phyloP scores from a whole-genome alignment of 768 basidiomycete genomes.

The Gautieria morchelliformis region DNA sequence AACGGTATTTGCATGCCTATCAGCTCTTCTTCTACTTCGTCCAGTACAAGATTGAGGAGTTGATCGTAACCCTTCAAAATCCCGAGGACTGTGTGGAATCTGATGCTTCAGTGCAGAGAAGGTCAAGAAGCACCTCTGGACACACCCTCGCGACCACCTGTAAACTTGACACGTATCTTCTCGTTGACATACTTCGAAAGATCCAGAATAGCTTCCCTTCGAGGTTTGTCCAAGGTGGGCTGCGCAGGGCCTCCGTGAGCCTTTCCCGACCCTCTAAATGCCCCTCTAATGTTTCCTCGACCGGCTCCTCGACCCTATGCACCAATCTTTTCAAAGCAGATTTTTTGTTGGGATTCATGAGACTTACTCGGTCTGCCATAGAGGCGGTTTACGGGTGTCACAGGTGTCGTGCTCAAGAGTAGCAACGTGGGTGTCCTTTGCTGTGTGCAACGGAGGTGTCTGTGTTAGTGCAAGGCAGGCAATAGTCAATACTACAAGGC shows the following conservation, averaged over 20 bases:
- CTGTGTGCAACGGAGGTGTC: too few species aligned
- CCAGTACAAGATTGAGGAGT: conserved; percentile 90
- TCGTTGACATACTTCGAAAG: conserved; percentile 91
- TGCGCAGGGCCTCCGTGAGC: conserved; percentile 42
- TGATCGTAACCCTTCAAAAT: conserved; percentile 95
- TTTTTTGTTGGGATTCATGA: background rate
- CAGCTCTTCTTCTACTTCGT: conserved; percentile 84
- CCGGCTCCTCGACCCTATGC: conserved; percentile 50
- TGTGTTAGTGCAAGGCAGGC: background rate
- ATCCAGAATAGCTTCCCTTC: conserved; percentile 91
- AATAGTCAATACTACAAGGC: too few species aligned
- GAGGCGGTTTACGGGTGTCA: background rate
- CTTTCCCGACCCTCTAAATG: conserved; percentile 32
- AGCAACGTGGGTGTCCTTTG: too few species aligned
- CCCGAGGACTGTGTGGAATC: conserved; percentile 60
- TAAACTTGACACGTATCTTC: conserved; percentile 90
- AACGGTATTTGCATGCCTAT: conserved; percentile 37
- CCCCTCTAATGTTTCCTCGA: conserved; percentile 35
- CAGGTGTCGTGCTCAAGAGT: background rate
- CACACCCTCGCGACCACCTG: conserved; percentile 93
- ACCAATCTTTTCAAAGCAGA: conserved; percentile 16
- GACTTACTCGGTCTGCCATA: conserved; percentile 57
- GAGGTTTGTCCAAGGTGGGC: conserved; percentile 62
- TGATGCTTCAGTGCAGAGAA: conserved; percentile 1
- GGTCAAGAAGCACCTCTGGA: background rate